Evolutionary conservation across 2,329 filamentous ascomycete genomes (phyloP).

Genomic region (Mycosphaerella sp.): DNA sequence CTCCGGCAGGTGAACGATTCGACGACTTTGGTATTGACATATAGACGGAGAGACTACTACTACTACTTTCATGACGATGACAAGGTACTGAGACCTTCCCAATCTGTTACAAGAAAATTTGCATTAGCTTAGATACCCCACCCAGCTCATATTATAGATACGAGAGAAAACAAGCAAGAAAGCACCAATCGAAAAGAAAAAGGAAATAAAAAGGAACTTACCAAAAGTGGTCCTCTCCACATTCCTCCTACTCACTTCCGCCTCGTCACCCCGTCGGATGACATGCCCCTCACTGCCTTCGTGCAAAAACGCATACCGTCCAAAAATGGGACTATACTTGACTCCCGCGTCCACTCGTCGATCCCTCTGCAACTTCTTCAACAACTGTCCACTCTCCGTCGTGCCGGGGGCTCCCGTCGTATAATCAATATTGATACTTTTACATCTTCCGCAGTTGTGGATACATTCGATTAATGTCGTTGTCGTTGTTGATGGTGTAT

Average conservation of each 20-base stretch:
- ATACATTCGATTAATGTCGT: conserved; percentile 32
- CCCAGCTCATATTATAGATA: neutral
- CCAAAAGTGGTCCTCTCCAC: conserved; percentile 39
- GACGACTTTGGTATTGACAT: conserved; percentile 3
- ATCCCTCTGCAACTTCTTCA: conserved; percentile 43
- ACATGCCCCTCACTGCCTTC: conserved; percentile 27
- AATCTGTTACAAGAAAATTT: conserved; percentile 19
- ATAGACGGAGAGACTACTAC: neutral
- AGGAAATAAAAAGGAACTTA: conserved; percentile 27
- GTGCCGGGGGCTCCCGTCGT: conserved; percentile 37
- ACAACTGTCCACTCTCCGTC: conserved; percentile 36
- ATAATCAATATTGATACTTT: conserved; percentile 45
- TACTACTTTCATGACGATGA: conserved; percentile 1
- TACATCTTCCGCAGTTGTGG: conserved; percentile 44
- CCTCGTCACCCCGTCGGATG: conserved; percentile 40
- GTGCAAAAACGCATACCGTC: conserved; percentile 41
- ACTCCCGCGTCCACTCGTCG: conserved; percentile 40
- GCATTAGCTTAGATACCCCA: conserved; percentile 3
- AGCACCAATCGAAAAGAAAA: neutral
- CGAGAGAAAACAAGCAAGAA: neutral
- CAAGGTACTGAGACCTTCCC: conserved; percentile 22
- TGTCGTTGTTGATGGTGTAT: neutral
- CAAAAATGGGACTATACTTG: conserved; percentile 46
- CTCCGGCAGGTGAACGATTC: neutral
- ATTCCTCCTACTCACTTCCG: conserved; percentile 37